Conservation (phyloP, 2,329 filamentous ascomycete genomes). For the Colletotrichum truncatum region DNA sequence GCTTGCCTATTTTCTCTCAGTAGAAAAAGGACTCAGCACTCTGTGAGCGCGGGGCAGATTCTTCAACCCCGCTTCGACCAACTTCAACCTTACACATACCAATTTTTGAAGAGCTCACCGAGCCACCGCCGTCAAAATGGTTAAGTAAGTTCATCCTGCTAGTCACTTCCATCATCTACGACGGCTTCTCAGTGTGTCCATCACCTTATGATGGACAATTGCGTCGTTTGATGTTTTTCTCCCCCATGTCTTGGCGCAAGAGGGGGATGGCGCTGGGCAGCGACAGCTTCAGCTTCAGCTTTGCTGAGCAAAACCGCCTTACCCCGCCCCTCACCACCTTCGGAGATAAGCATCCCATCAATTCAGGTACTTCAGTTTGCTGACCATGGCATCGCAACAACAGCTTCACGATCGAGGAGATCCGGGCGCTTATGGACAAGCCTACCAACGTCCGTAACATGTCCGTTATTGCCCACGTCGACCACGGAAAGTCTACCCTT, state of each 20-base stretch:
- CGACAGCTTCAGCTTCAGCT: background rate
- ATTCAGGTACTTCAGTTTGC: constrained; percentile 37
- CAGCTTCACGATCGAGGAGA: constrained; percentile 98
- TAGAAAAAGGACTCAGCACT: constrained; percentile 30
- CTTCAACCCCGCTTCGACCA: constrained; percentile 55
- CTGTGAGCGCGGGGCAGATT: constrained; percentile 35
- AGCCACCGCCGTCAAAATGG: constrained; percentile 93
- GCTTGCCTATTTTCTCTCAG: constrained; percentile 27
- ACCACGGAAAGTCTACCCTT: constrained; percentile 99
- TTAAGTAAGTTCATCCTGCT: constrained; percentile 81
- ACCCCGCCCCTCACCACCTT: constrained; percentile 22
- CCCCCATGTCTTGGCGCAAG: background rate
- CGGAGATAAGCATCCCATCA: constrained; percentile 48
- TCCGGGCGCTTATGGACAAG: constrained; percentile 82
- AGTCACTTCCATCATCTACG: constrained; percentile 11
- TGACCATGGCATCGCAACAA: constrained; percentile 61
- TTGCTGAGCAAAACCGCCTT: constrained; percentile 4
- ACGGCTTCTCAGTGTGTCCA: background rate
- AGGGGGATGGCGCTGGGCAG: no score
- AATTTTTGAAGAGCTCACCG: constrained; percentile 49
- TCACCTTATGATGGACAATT: background rate
- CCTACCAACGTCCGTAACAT: constrained; percentile 88
- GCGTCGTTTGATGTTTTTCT: background rate
- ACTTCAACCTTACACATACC: constrained; percentile 43
- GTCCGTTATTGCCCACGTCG: constrained; percentile 99